Evolutionary conservation across 768 basidiomycete species (phyloP).

Genomic region (Lyophyllum semitale): DNA sequence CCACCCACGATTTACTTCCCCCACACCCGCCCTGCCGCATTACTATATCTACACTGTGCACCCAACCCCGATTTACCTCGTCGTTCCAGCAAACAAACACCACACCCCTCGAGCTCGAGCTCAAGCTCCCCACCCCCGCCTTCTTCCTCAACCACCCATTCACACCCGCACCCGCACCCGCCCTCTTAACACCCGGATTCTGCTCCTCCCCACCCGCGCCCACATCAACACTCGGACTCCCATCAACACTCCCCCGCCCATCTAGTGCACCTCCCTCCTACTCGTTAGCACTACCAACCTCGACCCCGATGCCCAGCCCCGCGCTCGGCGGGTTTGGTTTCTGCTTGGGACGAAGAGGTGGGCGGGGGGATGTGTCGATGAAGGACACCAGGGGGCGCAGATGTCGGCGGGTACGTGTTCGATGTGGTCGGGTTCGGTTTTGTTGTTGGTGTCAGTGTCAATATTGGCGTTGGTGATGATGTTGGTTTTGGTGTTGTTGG

Average conservation of each 20-base stretch:
- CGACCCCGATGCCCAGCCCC: conserved; percentile 21
- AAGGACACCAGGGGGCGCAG: background rate
- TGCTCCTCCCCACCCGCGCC: background rate
- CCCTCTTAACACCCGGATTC: conserved; percentile 20
- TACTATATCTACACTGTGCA: no score
- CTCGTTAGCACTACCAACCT: conserved; percentile 13
- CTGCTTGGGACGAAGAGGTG: background rate
- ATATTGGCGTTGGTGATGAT: no score
- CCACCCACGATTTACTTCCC: no score
- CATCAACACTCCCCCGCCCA: background rate
- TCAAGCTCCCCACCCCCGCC: background rate
- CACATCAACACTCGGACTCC: background rate
- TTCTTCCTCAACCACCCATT: conserved; percentile 22
- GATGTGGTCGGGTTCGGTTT: no score
- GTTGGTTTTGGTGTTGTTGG: no score
- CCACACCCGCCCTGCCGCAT: no score
- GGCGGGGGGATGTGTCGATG: background rate
- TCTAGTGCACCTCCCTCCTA: background rate
- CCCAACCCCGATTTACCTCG: no score
- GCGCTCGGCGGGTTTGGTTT: conserved; percentile 1
- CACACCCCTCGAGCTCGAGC: background rate
- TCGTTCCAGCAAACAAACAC: background rate
- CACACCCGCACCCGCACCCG: conserved; percentile 23
- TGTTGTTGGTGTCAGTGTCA: no score
- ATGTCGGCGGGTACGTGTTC: background rate